Conservation (phyloP, 1,139 yeast genomes). For the Geotrichum bryndzae region DNA sequence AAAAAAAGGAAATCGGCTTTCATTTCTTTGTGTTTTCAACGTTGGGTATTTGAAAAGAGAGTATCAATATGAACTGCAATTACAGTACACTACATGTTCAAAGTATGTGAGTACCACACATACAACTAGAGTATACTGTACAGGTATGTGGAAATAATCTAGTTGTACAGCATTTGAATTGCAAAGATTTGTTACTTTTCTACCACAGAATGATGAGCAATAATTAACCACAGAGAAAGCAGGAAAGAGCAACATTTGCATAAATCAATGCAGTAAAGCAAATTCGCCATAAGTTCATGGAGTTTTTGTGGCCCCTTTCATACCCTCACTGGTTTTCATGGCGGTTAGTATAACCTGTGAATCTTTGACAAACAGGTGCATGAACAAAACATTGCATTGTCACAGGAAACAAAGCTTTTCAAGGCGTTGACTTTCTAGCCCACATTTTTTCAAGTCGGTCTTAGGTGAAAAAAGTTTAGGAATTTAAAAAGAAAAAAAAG, state of each 20-base stretch:
- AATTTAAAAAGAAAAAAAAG: no score
- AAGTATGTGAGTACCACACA: not conserved
- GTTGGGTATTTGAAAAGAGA: not conserved
- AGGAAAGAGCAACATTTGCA: not conserved
- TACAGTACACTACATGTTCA: not conserved
- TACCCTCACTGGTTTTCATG: not conserved
- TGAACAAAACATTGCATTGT: not conserved
- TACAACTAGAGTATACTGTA: not conserved
- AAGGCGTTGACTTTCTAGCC: not conserved
- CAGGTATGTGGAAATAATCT: not conserved
- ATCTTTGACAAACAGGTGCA: not conserved
- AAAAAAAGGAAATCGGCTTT: not conserved
- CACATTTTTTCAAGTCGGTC: not conserved
- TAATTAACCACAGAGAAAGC: not conserved
- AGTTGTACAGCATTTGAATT: no score
- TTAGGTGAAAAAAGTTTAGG: no score
- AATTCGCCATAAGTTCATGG: no score
- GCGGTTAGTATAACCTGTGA: not conserved
- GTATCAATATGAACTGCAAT: not conserved
- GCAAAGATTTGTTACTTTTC: not conserved
- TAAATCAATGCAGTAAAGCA: no score
- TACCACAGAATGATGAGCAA: not conserved
- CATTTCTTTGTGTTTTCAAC: not conserved
- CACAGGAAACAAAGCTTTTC: not conserved
- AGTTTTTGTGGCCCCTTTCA: no score